phyloP scores from a whole-genome alignment of 2,329 filamentous ascomycete genomes.

The Penicillium concentricum region DNA sequence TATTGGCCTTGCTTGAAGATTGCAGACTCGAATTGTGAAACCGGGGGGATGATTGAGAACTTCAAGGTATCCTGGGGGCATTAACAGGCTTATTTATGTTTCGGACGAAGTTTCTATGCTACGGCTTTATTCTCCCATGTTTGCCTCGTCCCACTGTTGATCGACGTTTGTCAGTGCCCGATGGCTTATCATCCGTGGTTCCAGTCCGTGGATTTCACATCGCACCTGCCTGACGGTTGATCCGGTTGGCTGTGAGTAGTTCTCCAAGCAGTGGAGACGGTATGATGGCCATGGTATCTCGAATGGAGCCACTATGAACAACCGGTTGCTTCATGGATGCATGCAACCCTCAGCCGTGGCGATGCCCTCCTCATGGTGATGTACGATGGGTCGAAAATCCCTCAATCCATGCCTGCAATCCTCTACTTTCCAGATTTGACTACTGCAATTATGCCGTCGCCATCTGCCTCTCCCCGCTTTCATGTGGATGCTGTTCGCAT shows the following conservation, averaged over 20 bases:
- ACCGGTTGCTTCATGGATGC: conserved; percentile 39
- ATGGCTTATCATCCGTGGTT: conserved; percentile 36
- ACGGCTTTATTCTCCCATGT: conserved; percentile 22
- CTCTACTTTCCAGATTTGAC: conserved; percentile 26
- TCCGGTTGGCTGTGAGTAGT: conserved; percentile 36
- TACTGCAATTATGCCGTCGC: conserved; percentile 31
- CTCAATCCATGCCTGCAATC: conserved; percentile 30
- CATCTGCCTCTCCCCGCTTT: conserved; percentile 32
- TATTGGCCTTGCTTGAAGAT: conserved; percentile 19
- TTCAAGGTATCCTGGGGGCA: conserved; percentile 25
- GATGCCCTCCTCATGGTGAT: conserved; percentile 30
- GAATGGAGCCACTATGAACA: conserved; percentile 32
- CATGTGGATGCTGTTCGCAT: conserved; percentile 32
- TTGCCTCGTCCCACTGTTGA: conserved; percentile 30
- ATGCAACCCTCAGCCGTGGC: conserved; percentile 41
- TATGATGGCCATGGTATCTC: conserved; percentile 33
- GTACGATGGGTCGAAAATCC: conserved; percentile 36
- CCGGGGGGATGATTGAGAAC: conserved; percentile 28
- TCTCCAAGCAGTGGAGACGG: conserved; percentile 35
- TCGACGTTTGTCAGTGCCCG: conserved; percentile 32
- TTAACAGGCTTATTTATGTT: conserved; percentile 43
- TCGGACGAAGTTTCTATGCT: conserved; percentile 29
- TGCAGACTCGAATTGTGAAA: conserved; percentile 30
- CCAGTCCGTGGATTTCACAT: conserved; percentile 30
- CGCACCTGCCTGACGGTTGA: conserved; percentile 27